These are phyloP conservation scores for Naegleria gruberi DNA, from an alignment of 208 protist species.

Conservation along the genomic window DNA sequence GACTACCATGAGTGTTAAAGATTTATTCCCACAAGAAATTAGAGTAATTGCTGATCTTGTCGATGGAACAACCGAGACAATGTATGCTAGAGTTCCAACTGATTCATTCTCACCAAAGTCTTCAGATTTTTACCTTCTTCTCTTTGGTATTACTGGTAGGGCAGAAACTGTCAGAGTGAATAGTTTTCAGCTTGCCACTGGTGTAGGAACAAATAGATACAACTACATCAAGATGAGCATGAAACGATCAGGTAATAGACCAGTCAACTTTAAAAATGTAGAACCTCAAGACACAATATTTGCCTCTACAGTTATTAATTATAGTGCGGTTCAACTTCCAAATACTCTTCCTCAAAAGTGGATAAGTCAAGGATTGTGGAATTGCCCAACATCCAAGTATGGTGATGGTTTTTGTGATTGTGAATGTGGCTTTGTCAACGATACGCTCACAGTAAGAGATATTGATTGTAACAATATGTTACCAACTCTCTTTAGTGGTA, in stretches of 20 bases:
- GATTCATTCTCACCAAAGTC: background rate
- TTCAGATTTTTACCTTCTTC: background rate
- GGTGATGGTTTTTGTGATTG: background rate
- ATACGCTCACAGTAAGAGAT: background rate
- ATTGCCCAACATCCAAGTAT: background rate
- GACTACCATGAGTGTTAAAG: background rate
- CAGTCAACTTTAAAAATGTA: background rate
- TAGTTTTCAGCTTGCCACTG: background rate
- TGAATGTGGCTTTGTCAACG: background rate
- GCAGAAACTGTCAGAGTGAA: background rate
- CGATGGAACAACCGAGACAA: background rate
- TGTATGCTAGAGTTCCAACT: background rate
- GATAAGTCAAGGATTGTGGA: background rate
- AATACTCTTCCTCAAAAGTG: background rate
- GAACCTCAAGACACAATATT: background rate
- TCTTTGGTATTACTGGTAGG: background rate
- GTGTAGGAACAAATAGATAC: background rate
- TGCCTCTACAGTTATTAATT: background rate
- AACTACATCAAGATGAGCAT: background rate
- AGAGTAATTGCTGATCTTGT: background rate
- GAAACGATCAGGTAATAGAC: background rate
- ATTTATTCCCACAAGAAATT: background rate
- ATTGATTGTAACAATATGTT: background rate
- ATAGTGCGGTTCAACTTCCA: background rate
- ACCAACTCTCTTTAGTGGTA: background rate